phyloP scores from a whole-genome alignment of 2,329 filamentous ascomycete species.

The Bimuria novae-zelandiae region DNA sequence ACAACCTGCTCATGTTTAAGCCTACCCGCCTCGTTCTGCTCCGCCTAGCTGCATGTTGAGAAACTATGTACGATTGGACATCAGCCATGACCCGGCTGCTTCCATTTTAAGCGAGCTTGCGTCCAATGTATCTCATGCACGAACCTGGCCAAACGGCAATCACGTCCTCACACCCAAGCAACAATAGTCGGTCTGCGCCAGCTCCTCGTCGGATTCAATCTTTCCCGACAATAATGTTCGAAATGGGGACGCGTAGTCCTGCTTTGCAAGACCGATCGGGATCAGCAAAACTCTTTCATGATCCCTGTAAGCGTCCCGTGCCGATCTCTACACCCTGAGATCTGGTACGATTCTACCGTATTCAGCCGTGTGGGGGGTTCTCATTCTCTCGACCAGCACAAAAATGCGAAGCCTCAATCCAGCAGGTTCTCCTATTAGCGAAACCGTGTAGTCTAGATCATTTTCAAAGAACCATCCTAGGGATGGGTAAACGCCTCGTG shows the following conservation, averaged over 20 bases:
- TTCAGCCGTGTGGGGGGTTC: conserved; percentile 30
- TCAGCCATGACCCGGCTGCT: background rate
- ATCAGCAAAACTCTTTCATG: background rate
- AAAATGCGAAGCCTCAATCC: background rate
- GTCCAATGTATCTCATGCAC: background rate
- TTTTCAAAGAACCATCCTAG: background rate
- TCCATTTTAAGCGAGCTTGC: background rate
- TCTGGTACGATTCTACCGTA: conserved; percentile 27
- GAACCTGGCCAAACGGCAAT: background rate
- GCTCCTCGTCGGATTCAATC: background rate
- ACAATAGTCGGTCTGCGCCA: background rate
- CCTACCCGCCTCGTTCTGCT: conserved; percentile 1
- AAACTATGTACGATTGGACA: background rate
- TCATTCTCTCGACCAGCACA: background rate
- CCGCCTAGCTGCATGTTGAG: background rate
- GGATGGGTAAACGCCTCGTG: background rate
- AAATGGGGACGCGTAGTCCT: conserved; percentile 31
- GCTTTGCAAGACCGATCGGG: conserved; percentile 2
- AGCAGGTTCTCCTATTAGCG: background rate
- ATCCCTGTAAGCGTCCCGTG: conserved; percentile 8
- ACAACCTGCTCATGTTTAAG: background rate
- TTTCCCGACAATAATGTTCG: conserved; percentile 7
- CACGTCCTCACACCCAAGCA: background rate
- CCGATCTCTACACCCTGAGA: conserved; percentile 18
- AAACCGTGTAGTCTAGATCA: background rate